phyloP scores from a whole-genome alignment of 2,329 filamentous ascomycete genomes.

The Calonectria pseudoturangicola region DNA sequence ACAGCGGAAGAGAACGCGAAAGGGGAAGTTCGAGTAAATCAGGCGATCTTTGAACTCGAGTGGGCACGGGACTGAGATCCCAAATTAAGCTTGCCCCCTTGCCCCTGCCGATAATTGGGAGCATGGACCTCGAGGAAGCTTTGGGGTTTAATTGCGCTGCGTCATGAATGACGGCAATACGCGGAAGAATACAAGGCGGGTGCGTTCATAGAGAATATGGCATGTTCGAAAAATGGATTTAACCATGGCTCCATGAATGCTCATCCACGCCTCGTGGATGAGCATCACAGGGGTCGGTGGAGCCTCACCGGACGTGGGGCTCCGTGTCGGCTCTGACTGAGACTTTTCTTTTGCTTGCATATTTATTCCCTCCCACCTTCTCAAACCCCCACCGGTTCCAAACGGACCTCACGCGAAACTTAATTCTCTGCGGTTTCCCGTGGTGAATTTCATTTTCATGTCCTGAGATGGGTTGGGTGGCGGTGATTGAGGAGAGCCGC shows the following conservation, averaged over 20 bases:
- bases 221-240: neutral
- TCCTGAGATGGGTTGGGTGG: too few species aligned
- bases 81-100: neutral
- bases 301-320: too few species aligned
- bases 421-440: neutral
- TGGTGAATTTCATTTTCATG: too few species aligned
- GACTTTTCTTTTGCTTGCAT: neutral
- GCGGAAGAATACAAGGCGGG: neutral
- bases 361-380: constrained; percentile 5
- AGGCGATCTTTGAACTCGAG: neutral
- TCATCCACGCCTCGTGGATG: neutral
- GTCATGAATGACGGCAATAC: neutral
- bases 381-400: constrained; percentile 11
- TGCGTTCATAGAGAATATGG: neutral
- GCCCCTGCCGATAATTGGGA: neutral
- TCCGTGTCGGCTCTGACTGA: too few species aligned
- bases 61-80: constrained; percentile 12
- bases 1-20: neutral
- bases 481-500: neutral
- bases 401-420: neutral
- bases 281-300: neutral
- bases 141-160: too few species aligned
- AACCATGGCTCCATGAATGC: neutral
- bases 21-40: constrained; percentile 23
- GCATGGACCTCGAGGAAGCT: neutral